A percentile compares a stretch with the other conserved stretches of the same genome.
These are phyloP conservation scores for Crithidia thermophila DNA, from an alignment of 208 protist species.

Conservation along the genomic window DNA sequence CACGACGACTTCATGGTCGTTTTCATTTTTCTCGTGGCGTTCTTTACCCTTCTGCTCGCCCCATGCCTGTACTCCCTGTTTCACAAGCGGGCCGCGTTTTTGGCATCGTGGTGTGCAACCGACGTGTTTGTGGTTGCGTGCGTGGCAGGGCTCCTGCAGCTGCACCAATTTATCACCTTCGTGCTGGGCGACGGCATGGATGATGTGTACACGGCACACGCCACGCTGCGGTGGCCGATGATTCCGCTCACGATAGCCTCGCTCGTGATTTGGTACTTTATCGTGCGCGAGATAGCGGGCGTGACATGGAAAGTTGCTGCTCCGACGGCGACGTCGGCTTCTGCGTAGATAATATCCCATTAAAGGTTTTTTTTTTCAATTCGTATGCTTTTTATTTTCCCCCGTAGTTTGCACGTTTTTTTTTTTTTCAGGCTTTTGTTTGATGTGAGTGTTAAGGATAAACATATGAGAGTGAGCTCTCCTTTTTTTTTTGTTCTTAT, in stretches of 20 bases:
- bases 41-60: constrained; percentile 49
- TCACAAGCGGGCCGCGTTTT: constrained; percentile 23
- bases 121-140: constrained; percentile 92
- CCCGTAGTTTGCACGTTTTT: background rate
- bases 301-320: background rate
- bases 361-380: no score
- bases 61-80: constrained; percentile 44
- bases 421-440: background rate
- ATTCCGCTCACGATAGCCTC: constrained; percentile 34
- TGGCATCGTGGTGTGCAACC: constrained; percentile 91
- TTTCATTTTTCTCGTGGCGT: constrained; percentile 16
- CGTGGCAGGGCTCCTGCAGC: constrained; percentile 87
- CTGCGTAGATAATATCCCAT: no score
- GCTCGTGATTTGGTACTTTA: constrained; percentile 37
- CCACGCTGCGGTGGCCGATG: constrained; percentile 63
- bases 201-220: constrained; percentile 49
- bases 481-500: no score
- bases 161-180: constrained; percentile 92
- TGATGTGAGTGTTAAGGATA: background rate
- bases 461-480: background rate
- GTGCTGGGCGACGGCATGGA: constrained; percentile 71
- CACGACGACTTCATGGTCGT: background rate
- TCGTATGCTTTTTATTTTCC: background rate
- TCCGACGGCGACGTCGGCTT: no score
- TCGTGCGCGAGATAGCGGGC: background rate